These are phyloP conservation scores for Magnusiomyces clavatus DNA, from an alignment of 1,139 yeast species.

Conservation along the genomic window DNA sequence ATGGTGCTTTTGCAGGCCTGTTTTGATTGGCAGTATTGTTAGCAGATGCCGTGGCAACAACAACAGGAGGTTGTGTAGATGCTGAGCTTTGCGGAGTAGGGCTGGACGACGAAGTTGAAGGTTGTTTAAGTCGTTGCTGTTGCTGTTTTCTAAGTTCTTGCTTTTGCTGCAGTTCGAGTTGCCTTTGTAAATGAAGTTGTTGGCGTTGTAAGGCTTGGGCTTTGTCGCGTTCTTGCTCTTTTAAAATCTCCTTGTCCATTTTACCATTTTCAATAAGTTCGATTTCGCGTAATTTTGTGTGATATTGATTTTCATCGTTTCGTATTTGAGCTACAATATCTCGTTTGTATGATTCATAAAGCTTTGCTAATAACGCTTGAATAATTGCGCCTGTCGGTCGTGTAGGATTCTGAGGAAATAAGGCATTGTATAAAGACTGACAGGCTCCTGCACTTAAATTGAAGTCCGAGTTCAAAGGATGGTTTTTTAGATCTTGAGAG, in stretches of 20 bases:
- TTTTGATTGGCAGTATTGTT: too few species aligned
- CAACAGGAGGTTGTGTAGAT: too few species aligned
- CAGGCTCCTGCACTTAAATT: conserved; percentile 25
- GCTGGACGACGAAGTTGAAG: too few species aligned
- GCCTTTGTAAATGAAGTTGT: conserved; percentile 19
- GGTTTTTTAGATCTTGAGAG: conserved; percentile 22
- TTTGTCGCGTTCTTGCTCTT: conserved; percentile 16
- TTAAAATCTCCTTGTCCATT: conserved; percentile 28
- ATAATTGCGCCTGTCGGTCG: conserved; percentile 24
- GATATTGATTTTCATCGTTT: conserved; percentile 30
- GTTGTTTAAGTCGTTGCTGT: not conserved
- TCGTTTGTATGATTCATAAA: conserved; percentile 26
- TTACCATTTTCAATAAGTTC: conserved; percentile 32
- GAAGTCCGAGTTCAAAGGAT: conserved; percentile 25
- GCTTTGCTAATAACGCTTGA: conserved; percentile 23
- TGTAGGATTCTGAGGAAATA: conserved; percentile 21
- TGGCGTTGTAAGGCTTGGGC: conserved; percentile 19
- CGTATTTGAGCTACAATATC: conserved; percentile 26
- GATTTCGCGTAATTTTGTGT: conserved; percentile 28
- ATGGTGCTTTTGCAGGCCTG: too few species aligned
- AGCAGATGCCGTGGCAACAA: too few species aligned
- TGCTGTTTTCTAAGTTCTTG: conserved; percentile 11
- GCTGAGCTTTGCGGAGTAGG: too few species aligned
- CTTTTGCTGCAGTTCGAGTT: conserved; percentile 22
- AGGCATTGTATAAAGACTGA: conserved; percentile 23